phyloP scores from a whole-genome alignment of 2,329 filamentous ascomycete species.

The Xylariaceae sp. region DNA sequence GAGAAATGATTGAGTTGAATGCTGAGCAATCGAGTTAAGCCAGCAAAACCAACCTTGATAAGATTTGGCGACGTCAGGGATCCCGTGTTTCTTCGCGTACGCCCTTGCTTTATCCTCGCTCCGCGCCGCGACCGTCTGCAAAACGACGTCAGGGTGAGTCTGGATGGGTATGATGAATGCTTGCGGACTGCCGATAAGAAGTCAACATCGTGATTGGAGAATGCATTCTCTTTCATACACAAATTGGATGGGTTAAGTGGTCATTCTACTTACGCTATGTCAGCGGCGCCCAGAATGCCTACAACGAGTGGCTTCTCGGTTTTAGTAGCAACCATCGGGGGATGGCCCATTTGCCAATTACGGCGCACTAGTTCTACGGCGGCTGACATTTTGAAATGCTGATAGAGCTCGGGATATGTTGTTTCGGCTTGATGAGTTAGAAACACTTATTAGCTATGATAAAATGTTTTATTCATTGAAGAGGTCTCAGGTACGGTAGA shows the following conservation, averaged over 20 bases:
- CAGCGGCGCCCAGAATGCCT: slow-evolving; percentile 40
- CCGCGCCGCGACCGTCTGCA: slow-evolving; percentile 50
- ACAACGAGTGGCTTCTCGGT: slow-evolving; percentile 30
- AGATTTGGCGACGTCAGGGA: slow-evolving; percentile 44
- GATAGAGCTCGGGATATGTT: no score
- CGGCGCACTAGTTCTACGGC: slow-evolving; percentile 20
- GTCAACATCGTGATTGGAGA: neutral
- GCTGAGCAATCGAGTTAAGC: neutral
- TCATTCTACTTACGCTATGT: slow-evolving; percentile 38
- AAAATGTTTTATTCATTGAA: no score
- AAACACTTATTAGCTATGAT: no score
- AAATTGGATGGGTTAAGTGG: no score
- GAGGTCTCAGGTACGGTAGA: no score
- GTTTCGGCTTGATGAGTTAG: no score
- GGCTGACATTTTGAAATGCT: slow-evolving; percentile 16
- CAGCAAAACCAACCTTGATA: slow-evolving; percentile 41
- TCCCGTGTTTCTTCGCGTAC: slow-evolving; percentile 48
- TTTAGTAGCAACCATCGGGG: slow-evolving; percentile 20
- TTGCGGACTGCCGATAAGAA: slow-evolving; percentile 28
- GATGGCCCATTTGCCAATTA: slow-evolving; percentile 23
- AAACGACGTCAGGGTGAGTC: slow-evolving; percentile 49
- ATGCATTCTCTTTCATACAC: no score
- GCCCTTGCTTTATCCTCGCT: slow-evolving; percentile 42
- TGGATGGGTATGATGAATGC: slow-evolving; percentile 47
- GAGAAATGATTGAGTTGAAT: neutral